Base-by-base conservation (phyloP, 169 alveolate species). In the Cryptosporidium tyzzeri region DNA sequence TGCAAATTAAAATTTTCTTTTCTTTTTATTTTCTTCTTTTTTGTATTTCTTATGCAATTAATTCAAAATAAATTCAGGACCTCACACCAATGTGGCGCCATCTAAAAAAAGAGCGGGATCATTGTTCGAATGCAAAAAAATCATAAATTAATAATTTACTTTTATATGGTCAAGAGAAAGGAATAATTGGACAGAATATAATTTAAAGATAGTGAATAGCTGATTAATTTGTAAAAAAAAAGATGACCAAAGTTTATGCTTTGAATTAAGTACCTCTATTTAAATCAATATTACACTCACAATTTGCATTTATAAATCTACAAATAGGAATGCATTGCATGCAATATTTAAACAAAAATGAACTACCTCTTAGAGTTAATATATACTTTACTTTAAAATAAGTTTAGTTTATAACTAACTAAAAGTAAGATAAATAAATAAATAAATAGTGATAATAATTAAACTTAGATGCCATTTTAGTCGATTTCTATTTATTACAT, bases 61-160 rank as follows among this genome's bases (percentile, higher is more conserved):
- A 65, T 65, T 7, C 44, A 35, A 8, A 21, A 14, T 31, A 18
- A n/a, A 7, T 31, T 65, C n/a, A 33, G 71, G 53, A 37, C 71
- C 71, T 33, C 71, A 65, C 44, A 65, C 71, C 2, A 7, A 0
- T 16, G 14, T 14, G 50, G 53, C 71, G 71, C 53, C 71, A 37
- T n/a, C 55, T 48, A 65, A n/a, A 65, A 7, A 35, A 62, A 18
- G 51, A 51, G 53, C 71, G 71, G 71, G 71, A 29, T 55, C 26
- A 5, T 55, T 2, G 4, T 23, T 55, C 1, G 5, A n/a, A 26
- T 26, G 35, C 35, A 55, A 5, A 29, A 26, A 26, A 26, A 26
- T 26, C 0, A 26, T 26, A 26, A 26, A 41, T 41, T 14, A 48
- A 48, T 48, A 1, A 16, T 48, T 48, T 48, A 48, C 8, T 48